Evolutionary conservation across 1,139 yeast genomes (phyloP).

Genomic region (Debaryomyces sp.): DNA sequence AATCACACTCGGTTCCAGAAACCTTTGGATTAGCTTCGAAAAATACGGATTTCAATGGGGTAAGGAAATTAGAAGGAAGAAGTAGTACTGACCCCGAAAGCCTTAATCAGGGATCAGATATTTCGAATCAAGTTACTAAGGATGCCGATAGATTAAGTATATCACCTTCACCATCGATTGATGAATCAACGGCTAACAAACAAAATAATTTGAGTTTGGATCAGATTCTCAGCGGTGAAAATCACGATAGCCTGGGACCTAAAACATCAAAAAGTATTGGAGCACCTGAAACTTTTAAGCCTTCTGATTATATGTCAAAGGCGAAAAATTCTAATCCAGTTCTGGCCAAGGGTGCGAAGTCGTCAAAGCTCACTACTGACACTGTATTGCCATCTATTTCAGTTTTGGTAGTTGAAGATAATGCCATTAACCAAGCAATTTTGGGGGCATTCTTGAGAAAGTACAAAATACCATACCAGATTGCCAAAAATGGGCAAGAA

Average conservation of each 20-base stretch:
- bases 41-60: background rate
- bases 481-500: constrained; percentile 90
- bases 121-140: background rate
- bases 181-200: background rate
- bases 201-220: background rate
- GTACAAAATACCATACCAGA: constrained; percentile 80
- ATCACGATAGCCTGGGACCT: background rate
- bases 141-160: constrained; percentile 4
- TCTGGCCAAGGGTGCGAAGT: constrained; percentile 21
- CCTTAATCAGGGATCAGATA: background rate
- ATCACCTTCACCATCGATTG: constrained; percentile 12
- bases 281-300: background rate
- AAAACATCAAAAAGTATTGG: background rate
- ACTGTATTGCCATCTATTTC: constrained; percentile 77
- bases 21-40: background rate
- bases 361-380: constrained; percentile 37
- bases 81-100: background rate
- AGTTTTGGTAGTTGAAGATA: constrained; percentile 93
- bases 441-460: constrained; percentile 88
- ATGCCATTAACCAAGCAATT: constrained; percentile 90
- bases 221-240: background rate
- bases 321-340: constrained; percentile 14
- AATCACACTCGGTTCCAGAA: constrained; percentile 4
- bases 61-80: background rate
- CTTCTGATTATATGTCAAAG: background rate